Conservation (phyloP, 345 rosid genomes). For the Gossypioides kirkii region DNA sequence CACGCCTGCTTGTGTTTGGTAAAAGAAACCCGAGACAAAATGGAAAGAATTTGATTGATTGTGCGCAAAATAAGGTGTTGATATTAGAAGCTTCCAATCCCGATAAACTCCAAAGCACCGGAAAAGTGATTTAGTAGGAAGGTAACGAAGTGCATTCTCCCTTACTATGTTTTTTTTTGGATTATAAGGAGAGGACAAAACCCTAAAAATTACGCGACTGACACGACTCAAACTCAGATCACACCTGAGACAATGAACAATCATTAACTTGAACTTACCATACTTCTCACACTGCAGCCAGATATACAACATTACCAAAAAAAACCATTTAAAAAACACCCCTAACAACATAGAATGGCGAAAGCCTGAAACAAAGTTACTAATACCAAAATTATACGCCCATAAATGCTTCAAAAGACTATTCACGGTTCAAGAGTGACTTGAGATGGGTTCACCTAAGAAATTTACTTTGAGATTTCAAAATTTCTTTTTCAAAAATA, state of each 20-base stretch:
- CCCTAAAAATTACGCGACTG: no score
- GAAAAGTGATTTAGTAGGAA: no score
- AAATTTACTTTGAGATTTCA: neutral
- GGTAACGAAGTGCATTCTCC: no score
- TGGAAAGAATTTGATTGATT: no score
- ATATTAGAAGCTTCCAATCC: no score
- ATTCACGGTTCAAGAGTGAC: neutral
- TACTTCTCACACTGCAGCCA: constrained; percentile 9
- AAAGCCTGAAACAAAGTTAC: neutral
- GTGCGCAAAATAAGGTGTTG: no score
- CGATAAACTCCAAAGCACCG: no score
- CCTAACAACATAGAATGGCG: neutral
- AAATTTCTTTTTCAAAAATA: neutral
- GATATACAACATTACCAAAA: neutral
- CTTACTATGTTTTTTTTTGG: no score
- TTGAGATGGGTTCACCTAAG: neutral
- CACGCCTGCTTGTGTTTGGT: no score
- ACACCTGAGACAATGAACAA: constrained; percentile 33
- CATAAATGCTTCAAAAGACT: neutral
- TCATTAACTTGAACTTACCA: neutral
- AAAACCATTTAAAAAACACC: neutral
- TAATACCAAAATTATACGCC: neutral
- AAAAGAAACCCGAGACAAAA: no score
- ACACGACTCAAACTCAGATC: no score
- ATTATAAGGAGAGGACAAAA: no score